phyloP scores from a whole-genome alignment of 1,284 basidiomycete genomes.

The Cutaneotrichosporon spelunceum region DNA sequence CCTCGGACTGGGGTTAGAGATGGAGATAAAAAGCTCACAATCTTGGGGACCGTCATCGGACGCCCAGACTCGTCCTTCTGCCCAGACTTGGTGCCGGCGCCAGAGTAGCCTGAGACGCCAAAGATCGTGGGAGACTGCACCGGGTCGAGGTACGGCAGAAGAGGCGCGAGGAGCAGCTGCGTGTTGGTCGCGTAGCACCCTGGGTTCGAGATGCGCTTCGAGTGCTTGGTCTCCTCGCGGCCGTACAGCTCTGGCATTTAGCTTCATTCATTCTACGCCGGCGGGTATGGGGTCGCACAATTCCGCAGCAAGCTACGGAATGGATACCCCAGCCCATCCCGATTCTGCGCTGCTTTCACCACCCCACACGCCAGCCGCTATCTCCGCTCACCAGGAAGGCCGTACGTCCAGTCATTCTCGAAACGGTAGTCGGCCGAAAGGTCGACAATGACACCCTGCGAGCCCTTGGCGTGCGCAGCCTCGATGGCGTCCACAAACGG shows the following conservation, averaged over 20 bases:
- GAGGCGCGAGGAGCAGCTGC: conserved; percentile 86
- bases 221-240: conserved; percentile 63
- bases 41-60: conserved; percentile 76
- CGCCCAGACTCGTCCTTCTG: conserved; percentile 62
- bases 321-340: not conserved
- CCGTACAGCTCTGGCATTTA: conserved; percentile 75
- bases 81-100: conserved; percentile 81
- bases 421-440: conserved; percentile 94
- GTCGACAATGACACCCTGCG: conserved; percentile 75
- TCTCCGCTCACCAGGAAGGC: conserved; percentile 84
- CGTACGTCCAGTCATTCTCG: conserved; percentile 92
- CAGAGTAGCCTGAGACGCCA: conserved; percentile 90
- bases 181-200: conserved; percentile 95
- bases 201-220: conserved; percentile 90
- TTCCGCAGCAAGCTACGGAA: conserved; percentile 7
- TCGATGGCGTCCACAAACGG: conserved; percentile 97
- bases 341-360: not conserved
- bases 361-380: not conserved
- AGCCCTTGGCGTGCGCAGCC: conserved; percentile 60
- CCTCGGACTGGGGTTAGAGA: conserved; percentile 53
- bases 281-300: not conserved
- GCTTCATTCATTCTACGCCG: conserved; percentile 23
- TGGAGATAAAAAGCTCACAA: conserved; percentile 54
- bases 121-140: conserved; percentile 79
- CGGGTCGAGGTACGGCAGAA: conserved; percentile 68